Base-by-base conservation (phyloP, 768 basidiomycete genomes). In the Rhizopogon roseolus region DNA sequence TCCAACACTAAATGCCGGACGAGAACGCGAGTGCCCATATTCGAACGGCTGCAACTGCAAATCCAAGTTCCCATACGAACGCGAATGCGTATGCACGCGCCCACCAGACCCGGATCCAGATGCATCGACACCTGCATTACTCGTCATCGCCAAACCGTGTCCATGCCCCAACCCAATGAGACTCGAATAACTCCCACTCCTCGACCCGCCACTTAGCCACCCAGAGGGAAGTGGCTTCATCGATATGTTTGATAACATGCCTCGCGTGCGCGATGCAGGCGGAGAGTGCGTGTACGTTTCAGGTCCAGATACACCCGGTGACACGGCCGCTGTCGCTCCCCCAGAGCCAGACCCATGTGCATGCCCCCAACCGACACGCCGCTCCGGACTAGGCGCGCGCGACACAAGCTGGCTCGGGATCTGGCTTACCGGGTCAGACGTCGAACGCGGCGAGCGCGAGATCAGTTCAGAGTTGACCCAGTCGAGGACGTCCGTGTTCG, bases 381-480 rank as follows among this genome's bases (percentile, higher is more conserved):
- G 74, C 50, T 87, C 86, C 0, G 88, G 86, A 62, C 84, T 85
- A 6, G 79, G 70, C 0, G 82, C 76, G 7, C 82, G 79, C 55
- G 63, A 68, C 48, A 60, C 62, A 19, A 64, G 64, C 16, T 51
- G 46, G 49, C 69, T 71, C 6, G 27, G 40, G 9, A 54, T 50
- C 41, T 60, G 64, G 57, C 69, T 75, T 32, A 51, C 48, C 40
- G 58, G 64, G 41, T 64, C 66, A 37, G 67, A 65, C 48, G 45
- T 55, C 40, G 70, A 61, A 3, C 69, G 69, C 1, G 65, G 63
- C 14, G 72, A 61, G 22, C 68, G 66, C 2, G 86, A 73, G 48
- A 94, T 73, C 3, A 96, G 78, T 70, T 94, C 93, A 5, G 88
- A 88, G 67, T 93, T 91, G 53, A 92, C 81, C 84, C 88, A 91